Evolutionary conservation across 768 basidiomycete genomes (phyloP).

Genomic region (Amanita inopinata): DNA sequence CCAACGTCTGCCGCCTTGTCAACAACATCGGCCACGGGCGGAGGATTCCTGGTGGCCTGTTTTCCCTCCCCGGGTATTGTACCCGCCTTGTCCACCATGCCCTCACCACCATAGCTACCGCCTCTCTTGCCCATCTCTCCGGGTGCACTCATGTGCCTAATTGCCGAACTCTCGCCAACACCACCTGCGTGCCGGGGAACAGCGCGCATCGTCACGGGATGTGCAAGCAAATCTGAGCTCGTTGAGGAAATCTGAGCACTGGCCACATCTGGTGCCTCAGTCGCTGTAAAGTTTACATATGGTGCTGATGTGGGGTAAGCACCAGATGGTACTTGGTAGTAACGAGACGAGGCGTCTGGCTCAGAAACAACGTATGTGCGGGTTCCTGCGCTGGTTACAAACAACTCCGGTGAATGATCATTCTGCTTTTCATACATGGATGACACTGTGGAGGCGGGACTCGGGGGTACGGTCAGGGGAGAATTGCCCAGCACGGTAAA

Average conservation of each 20-base stretch:
- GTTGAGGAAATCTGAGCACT: slow-evolving; percentile 33
- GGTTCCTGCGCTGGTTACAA: slow-evolving; percentile 31
- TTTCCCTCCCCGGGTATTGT: too few relatives aligned
- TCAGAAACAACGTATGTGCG: slow-evolving; percentile 68
- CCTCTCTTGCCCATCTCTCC: slow-evolving; percentile 35
- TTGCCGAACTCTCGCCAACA: slow-evolving; percentile 37
- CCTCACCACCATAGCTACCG: slow-evolving; percentile 32
- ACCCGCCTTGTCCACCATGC: slow-evolving; percentile 33
- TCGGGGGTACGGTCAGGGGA: slow-evolving; percentile 23
- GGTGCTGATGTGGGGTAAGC: slow-evolving; percentile 48
- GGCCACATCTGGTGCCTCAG: slow-evolving; percentile 28
- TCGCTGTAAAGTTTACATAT: slow-evolving; percentile 30
- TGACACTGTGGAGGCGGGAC: slow-evolving; percentile 21
- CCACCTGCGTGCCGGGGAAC: slow-evolving; percentile 35
- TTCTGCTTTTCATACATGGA: slow-evolving; percentile 53
- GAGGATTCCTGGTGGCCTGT: slow-evolving; percentile 44
- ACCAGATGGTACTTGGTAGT: slow-evolving; percentile 64
- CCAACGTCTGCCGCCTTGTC: slow-evolving; percentile 37
- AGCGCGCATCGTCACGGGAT: too few relatives aligned
- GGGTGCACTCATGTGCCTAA: slow-evolving; percentile 31
- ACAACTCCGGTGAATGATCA: slow-evolving; percentile 41
- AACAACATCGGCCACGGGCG: slow-evolving; percentile 32
- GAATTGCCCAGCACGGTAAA: slow-evolving; percentile 42
- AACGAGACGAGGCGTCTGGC: slow-evolving; percentile 51
- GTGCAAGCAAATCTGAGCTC: slow-evolving; percentile 25